A percentile compares a stretch with the other conserved stretches of the same genome.
phyloP scores from a whole-genome alignment of 2,329 filamentous ascomycete species.

The Drechslerella coelobrocha region DNA sequence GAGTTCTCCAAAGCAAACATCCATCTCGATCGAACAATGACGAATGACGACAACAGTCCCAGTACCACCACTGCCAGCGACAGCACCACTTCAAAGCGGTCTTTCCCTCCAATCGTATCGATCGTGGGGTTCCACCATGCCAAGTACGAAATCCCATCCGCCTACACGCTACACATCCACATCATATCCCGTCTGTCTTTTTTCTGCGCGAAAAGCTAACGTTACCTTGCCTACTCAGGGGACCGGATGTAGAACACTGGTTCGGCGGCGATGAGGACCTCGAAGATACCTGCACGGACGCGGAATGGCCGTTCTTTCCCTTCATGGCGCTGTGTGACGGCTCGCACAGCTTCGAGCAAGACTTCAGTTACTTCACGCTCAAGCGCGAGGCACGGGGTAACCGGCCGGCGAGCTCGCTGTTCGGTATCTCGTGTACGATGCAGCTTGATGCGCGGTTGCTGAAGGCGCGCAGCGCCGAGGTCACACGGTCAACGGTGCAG shows the following conservation, averaged over 20 bases:
- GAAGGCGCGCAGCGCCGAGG: conserved; percentile 79
- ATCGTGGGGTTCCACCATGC: conserved; percentile 87
- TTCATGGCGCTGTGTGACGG: conserved; percentile 98
- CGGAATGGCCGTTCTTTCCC: conserved; percentile 88
- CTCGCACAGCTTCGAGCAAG: conserved; percentile 89
- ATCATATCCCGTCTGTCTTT: conserved; percentile 22
- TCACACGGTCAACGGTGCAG: conserved; percentile 96
- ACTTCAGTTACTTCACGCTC: conserved; percentile 98
- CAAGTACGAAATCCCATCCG: conserved; percentile 59
- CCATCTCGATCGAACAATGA: background rate
- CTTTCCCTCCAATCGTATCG: conserved; percentile 74
- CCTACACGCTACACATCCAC: too few relatives aligned
- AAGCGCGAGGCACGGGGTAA: conserved; percentile 60
- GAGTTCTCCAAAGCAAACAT: background rate
- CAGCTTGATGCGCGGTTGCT: conserved; percentile 83
- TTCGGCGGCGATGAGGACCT: conserved; percentile 75
- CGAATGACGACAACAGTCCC: background rate
- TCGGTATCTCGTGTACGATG: conserved; percentile 93
- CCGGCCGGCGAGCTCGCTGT: conserved; percentile 77
- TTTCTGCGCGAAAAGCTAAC: conserved; percentile 31
- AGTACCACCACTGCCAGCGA: background rate
- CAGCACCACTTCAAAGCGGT: conserved; percentile 13
- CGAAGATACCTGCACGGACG: conserved; percentile 77
- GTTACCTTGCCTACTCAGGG: conserved; percentile 61
- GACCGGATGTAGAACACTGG: conserved; percentile 93